Percentiles rank a stretch among this genome's conserved stretches.
Evolutionary conservation across 108 stramenopile genomes (phyloP).

Genomic region (Cyclotella baltica): DNA sequence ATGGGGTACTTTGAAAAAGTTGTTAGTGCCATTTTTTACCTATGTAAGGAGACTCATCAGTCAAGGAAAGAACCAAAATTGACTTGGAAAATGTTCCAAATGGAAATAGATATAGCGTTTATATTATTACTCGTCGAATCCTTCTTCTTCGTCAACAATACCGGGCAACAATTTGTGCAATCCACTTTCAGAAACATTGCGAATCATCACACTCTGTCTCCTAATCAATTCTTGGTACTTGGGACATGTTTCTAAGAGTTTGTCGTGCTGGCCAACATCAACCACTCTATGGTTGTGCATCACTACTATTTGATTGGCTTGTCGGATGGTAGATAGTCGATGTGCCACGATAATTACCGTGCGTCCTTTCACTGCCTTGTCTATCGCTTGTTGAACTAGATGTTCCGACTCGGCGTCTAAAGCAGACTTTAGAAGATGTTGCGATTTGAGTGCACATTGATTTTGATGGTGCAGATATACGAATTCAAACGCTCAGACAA

Average conservation of each 20-base stretch:
- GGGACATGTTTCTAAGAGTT: conserved; percentile 58
- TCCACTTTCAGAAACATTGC: conserved; percentile 17
- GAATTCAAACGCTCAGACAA: too few species aligned
- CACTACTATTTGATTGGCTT: conserved; percentile 89
- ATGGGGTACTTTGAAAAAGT: too few species aligned
- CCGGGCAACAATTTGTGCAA: conserved; percentile 19
- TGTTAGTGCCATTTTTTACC: too few species aligned
- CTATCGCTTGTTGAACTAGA: conserved; percentile 85
- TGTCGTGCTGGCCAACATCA: conserved; percentile 83
- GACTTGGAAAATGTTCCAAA: not conserved
- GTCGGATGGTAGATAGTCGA: conserved; percentile 84
- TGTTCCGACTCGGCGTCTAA: conserved; percentile 87
- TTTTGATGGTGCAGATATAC: too few species aligned
- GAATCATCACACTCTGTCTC: conserved; percentile 57
- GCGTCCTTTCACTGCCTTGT: conserved; percentile 66
- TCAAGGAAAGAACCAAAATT: too few species aligned
- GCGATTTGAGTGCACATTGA: too few species aligned
- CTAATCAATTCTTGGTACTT: conserved; percentile 73
- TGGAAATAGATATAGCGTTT: not conserved
- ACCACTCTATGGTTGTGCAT: conserved; percentile 70
- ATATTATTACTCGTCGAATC: not conserved
- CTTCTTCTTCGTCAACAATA: conserved; percentile 17
- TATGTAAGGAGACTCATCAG: too few species aligned
- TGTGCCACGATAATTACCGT: conserved; percentile 86
- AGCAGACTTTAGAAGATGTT: too few species aligned